Evolutionary conservation across 768 basidiomycete species (phyloP).

Genomic region (Tylopilus sp.): DNA sequence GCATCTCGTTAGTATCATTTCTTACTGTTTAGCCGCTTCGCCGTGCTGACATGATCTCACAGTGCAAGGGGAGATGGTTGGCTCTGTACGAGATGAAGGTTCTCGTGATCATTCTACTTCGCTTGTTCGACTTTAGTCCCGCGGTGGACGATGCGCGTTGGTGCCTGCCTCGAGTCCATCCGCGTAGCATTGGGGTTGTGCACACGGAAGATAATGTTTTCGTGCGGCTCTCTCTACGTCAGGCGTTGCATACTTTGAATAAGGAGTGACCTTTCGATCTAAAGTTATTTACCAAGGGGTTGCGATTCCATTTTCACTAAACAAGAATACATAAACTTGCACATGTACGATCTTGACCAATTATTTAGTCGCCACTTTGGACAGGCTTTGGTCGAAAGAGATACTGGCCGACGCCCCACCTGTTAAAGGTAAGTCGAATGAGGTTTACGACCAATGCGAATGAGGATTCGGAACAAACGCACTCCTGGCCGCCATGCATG

Average conservation of each 20-base stretch:
- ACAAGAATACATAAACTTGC: too few species aligned
- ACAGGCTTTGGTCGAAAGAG: background rate
- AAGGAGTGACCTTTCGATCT: too few species aligned
- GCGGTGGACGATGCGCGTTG: background rate
- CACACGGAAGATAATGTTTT: background rate
- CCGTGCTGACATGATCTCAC: background rate
- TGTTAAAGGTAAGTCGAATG: too few species aligned
- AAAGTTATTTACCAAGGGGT: too few species aligned
- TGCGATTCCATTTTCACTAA: too few species aligned
- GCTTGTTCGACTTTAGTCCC: conserved; percentile 4
- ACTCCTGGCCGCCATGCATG: background rate
- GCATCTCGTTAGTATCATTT: conserved; percentile 14
- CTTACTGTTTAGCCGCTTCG: background rate
- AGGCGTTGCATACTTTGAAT: background rate
- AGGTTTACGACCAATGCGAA: too few species aligned
- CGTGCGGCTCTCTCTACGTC: background rate
- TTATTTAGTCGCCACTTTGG: background rate
- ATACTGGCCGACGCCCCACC: background rate
- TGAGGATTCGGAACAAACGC: background rate
- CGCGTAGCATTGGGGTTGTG: background rate
- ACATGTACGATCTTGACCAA: too few species aligned
- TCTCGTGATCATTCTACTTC: background rate
- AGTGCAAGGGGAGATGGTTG: conserved; percentile 28
- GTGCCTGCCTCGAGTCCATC: conserved; percentile 6
- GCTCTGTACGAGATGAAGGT: conserved; percentile 22